Evolutionary conservation across 1,284 basidiomycete species (phyloP), one percentile per base, ranked within the genome.

Genomic region (Hemileia vastatrix): DNA sequence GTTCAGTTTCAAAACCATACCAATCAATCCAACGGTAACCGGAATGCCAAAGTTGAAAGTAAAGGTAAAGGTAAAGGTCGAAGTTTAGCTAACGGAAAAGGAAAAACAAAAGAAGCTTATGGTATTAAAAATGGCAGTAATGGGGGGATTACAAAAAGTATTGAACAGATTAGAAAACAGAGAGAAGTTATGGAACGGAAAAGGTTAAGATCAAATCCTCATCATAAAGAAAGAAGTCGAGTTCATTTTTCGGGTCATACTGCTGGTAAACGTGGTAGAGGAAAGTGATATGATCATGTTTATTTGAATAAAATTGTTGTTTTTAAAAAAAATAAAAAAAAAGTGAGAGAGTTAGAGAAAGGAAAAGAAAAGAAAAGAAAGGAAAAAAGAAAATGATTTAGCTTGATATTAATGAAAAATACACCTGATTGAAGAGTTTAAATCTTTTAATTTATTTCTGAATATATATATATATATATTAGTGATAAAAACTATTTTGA

Each of bases 381-480:
- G 62, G 74, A 87, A 86, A 79, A 82, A 90, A 78, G 0, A 86
- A 88, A 24, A 91, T 88, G 1, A 91, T 80, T 74, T 90, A 63
- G 85, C 86, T 77, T 91, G 88, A 71, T 90, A 90, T 67, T 80
- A 81, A 72, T 91, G 89, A 23, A 87, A 86, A 1, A n/a, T n/a
- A 88, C 88, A 31, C 87, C 88, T 1, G 81, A 33, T 83, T 80
- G 23, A 90, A 78, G 11, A 88, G 80, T 64, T 85, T 73, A 9
- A 85, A 82, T 1, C 88, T 87, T 15, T n/a, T n/a, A 49, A 13
- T 2, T 49, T 13, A 1, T 15, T 13, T 49, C 2, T 15, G 21
- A 49, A 19, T 49, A 49, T 19, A 9, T 13, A 19, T 9, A 15
- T 19, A 9, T n/a, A 49, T 9, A 49, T 9, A 49, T 13, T 13